Evolutionary conservation across 2,329 filamentous ascomycete species (phyloP).

Genomic region (Apiospora arundinis): DNA sequence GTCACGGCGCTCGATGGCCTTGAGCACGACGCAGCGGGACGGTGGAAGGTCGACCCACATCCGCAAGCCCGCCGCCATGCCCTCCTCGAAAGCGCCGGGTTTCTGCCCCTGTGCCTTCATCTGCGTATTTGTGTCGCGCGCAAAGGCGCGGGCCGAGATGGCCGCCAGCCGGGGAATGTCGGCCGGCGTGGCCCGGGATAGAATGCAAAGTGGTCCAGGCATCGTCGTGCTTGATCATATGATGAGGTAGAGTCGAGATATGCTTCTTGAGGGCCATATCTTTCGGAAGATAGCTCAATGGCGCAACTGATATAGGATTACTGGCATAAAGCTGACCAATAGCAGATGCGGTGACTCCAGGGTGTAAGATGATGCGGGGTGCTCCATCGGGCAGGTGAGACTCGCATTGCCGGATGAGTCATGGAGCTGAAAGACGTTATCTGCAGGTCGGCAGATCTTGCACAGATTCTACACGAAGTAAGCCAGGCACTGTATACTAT

Average conservation of each 20-base stretch:
- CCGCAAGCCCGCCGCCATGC: conserved; percentile 30
- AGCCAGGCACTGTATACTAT: neutral
- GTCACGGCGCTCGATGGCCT: conserved; percentile 40
- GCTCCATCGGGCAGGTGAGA: neutral
- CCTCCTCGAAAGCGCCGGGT: conserved; percentile 36
- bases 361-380: neutral
- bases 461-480: neutral
- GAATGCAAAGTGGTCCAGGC: conserved; percentile 26
- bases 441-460: neutral
- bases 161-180: conserved; percentile 41
- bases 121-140: conserved; percentile 40
- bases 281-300: neutral
- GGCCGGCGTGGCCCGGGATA: conserved; percentile 31
- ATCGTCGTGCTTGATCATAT: neutral
- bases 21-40: conserved; percentile 38
- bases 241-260: neutral
- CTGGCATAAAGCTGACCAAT: neutral
- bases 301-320: neutral
- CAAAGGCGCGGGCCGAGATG: conserved; percentile 41
- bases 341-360: neutral
- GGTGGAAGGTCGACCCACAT: conserved; percentile 32
- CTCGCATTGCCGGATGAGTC: neutral
- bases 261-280: fast-evolving
- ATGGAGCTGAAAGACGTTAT: neutral
- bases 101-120: conserved; percentile 42